Conservation (phyloP, 2,329 filamentous ascomycete genomes). For the Colletotrichum sansevieriae region DNA sequence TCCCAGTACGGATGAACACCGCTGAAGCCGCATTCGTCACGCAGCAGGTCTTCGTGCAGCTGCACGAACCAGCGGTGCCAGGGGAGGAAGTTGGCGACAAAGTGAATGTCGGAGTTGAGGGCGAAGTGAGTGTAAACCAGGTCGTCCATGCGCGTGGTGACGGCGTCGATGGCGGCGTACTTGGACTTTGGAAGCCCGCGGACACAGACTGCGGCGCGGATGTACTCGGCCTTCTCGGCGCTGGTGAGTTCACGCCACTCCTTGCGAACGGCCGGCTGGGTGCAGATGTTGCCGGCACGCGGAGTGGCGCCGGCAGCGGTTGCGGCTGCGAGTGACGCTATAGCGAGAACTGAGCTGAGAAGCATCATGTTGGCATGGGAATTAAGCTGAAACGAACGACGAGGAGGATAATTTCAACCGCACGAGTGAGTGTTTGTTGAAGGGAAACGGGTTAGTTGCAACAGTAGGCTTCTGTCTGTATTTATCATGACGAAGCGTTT, state of each 20-base stretch:
- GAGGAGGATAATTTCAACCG: no score
- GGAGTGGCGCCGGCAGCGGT: slow-evolving; percentile 23
- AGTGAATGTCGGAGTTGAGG: slow-evolving; percentile 42
- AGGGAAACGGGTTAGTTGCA: no score
- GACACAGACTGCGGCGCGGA: slow-evolving; percentile 42
- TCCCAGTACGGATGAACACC: slow-evolving; percentile 52
- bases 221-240: slow-evolving; percentile 41
- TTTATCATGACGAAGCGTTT: no score
- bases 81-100: slow-evolving; percentile 50
- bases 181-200: slow-evolving; percentile 37
- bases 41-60: slow-evolving; percentile 49
- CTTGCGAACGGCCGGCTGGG: slow-evolving; percentile 40
- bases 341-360: slow-evolving; percentile 8
- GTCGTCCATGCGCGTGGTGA: slow-evolving; percentile 43
- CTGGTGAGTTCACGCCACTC: slow-evolving; percentile 43
- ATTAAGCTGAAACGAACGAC: neutral
- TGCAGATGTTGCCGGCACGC: slow-evolving; percentile 32
- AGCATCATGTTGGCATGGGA: slow-evolving; percentile 14
- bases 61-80: slow-evolving; percentile 52
- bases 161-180: slow-evolving; percentile 38
- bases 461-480: no score
- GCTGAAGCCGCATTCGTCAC: slow-evolving; percentile 49
- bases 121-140: slow-evolving; percentile 41
- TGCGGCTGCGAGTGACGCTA: slow-evolving; percentile 13
- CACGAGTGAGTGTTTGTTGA: no score